Percentiles rank a stretch among this genome's conserved stretches.
Evolutionary conservation across 1,284 basidiomycete genomes (phyloP).

Genomic region (Pholiota adiposa): DNA sequence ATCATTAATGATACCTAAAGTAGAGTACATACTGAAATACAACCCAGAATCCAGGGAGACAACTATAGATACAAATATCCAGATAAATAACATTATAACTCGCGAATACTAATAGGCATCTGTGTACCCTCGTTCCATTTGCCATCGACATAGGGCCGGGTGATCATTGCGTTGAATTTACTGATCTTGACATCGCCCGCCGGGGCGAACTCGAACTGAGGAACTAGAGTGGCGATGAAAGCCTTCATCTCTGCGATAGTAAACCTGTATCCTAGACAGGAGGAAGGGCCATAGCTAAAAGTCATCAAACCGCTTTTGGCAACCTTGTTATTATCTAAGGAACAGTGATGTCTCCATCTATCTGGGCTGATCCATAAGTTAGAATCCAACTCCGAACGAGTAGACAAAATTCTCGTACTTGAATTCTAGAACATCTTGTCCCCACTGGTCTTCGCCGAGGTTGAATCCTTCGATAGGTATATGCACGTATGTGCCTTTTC

Average conservation of each 20-base stretch:
- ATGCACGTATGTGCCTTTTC: conserved; percentile 57
- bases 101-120: conserved; percentile 43
- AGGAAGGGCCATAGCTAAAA: conserved; percentile 55
- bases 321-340: conserved; percentile 40
- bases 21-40: too few species aligned
- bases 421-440: conserved; percentile 51
- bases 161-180: conserved; percentile 51
- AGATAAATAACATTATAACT: conserved; percentile 18
- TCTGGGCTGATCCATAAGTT: conserved; percentile 42
- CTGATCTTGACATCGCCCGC: conserved; percentile 42
- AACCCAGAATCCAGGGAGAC: neutral
- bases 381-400: neutral
- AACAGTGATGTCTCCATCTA: conserved; percentile 50
- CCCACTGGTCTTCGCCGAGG: conserved; percentile 54
- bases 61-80: conserved; percentile 8
- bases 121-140: conserved; percentile 40
- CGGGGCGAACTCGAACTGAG: conserved; percentile 47
- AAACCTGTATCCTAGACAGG: conserved; percentile 53
- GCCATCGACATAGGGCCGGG: conserved; percentile 47
- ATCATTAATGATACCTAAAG: too few species aligned
- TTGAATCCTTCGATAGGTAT: conserved; percentile 61
- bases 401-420: conserved; percentile 39
- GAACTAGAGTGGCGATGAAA: conserved; percentile 48
- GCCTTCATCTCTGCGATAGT: conserved; percentile 51
- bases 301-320: conserved; percentile 56